Evolutionary conservation across 495 filamentous ascomycete genomes (phyloP).

Genomic region (Trichoderma reesei): DNA sequence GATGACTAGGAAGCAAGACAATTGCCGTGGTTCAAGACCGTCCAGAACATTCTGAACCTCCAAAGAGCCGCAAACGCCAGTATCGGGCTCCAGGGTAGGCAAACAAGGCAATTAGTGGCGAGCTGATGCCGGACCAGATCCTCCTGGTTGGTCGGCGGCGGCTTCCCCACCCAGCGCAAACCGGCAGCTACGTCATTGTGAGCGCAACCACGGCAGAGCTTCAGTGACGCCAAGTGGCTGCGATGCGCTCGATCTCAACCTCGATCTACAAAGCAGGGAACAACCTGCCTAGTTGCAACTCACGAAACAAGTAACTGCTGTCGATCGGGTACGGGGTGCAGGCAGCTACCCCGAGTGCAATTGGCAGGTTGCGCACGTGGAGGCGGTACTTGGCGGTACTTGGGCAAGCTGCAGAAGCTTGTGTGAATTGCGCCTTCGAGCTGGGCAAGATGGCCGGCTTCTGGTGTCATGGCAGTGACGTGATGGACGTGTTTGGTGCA

Average conservation of each 20-base stretch:
- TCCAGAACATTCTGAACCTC: no score
- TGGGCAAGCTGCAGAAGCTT: neutral
- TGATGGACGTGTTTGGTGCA: neutral
- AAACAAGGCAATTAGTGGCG: neutral
- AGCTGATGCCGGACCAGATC: neutral
- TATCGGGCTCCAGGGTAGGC: neutral
- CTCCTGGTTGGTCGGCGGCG: neutral
- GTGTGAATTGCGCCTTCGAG: neutral
- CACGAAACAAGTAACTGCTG: no score
- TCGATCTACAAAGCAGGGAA: neutral
- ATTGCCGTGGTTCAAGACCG: no score
- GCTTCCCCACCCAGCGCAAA: neutral
- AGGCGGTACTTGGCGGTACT: neutral
- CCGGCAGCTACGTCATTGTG: neutral
- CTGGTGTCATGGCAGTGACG: slow-evolving; percentile 7
- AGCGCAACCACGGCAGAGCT: neutral
- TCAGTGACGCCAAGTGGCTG: neutral
- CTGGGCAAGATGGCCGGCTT: neutral
- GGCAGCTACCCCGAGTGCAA: neutral
- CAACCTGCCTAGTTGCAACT: neutral
- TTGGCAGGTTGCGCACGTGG: neutral
- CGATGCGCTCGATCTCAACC: neutral
- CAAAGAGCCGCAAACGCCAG: no score
- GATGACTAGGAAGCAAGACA: no score
- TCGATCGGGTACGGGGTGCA: neutral